Conservation (phyloP, 129 eudicot species). For the Pulicaria dysenterica region DNA sequence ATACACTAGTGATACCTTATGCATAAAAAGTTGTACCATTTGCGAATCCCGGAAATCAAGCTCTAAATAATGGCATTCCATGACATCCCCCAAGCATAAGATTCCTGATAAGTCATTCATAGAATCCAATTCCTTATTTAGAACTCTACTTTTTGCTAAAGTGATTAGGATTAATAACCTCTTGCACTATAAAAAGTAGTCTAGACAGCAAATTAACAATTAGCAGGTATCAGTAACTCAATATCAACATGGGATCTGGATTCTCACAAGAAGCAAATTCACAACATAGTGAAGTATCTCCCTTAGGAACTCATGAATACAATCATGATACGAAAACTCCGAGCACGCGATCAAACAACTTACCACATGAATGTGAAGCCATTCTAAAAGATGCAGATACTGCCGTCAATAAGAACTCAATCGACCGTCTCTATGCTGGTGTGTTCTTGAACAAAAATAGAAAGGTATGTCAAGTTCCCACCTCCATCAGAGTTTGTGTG, state of each 20-base stretch:
- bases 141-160: slow-evolving; percentile 18
- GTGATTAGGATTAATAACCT: slow-evolving; percentile 7
- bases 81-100: slow-evolving; percentile 22
- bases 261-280: slow-evolving; percentile 45
- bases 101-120: slow-evolving; percentile 30
- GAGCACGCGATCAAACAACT: slow-evolving; percentile 22
- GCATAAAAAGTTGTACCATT: not conserved
- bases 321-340: slow-evolving; percentile 16
- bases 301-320: slow-evolving; percentile 20
- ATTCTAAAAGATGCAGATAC: slow-evolving; percentile 61
- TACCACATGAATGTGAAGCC: slow-evolving; percentile 64
- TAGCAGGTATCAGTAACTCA: not conserved
- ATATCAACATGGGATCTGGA: slow-evolving; percentile 46
- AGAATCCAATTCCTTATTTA: slow-evolving; percentile 38
- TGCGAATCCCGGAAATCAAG: not conserved
- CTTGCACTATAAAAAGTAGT: slow-evolving; percentile 21
- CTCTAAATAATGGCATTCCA: slow-evolving; percentile 16
- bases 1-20: not conserved
- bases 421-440: slow-evolving; percentile 50
- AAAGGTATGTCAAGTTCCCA: slow-evolving; percentile 39
- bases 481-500: slow-evolving; percentile 1
- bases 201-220: not conserved
- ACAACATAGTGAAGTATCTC: slow-evolving; percentile 29
- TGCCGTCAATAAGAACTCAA: slow-evolving; percentile 46
- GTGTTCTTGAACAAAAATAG: slow-evolving; percentile 61